These are phyloP conservation scores for Amylostereum chailletii DNA, from an alignment of 1,284 basidiomycete genomes.

Conservation along the genomic window DNA sequence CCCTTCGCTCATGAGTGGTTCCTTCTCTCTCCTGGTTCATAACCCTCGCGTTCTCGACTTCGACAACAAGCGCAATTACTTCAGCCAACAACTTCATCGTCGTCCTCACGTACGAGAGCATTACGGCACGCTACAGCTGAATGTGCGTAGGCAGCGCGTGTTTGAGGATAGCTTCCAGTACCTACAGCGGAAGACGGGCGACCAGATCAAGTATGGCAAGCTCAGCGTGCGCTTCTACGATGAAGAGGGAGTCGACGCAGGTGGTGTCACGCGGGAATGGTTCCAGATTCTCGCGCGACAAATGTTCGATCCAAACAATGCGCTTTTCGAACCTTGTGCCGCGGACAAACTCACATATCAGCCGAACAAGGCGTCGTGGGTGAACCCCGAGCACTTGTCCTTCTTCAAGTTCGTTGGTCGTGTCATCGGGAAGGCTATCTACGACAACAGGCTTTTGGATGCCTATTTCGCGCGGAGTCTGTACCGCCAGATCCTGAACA, in stretches of 20 bases:
- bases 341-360: slow-evolving; percentile 93
- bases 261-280: slow-evolving; percentile 98
- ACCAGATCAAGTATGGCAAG: slow-evolving; percentile 98
- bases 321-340: slow-evolving; percentile 95
- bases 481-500: slow-evolving; percentile 88
- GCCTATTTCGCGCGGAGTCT: slow-evolving; percentile 96
- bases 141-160: slow-evolving; percentile 87
- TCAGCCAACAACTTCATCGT: slow-evolving; percentile 92
- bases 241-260: slow-evolving; percentile 98
- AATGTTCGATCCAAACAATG: slow-evolving; percentile 99
- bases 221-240: slow-evolving; percentile 95
- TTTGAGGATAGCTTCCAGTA: slow-evolving; percentile 97
- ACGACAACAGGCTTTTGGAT: slow-evolving; percentile 92
- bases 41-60: slow-evolving; percentile 98
- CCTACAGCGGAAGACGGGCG: slow-evolving; percentile 84
- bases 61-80: slow-evolving; percentile 99
- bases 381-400: slow-evolving; percentile 90
- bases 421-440: slow-evolving; percentile 94
- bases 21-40: slow-evolving; percentile 92
- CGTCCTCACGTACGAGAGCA: slow-evolving; percentile 76
- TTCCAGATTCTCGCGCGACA: slow-evolving; percentile 96
- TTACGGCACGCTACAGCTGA: slow-evolving; percentile 81
- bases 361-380: slow-evolving; percentile 91
- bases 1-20: slow-evolving; percentile 95
- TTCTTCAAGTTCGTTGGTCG: slow-evolving; percentile 99